Evolutionary conservation across 169 alveolate species (phyloP).

Genomic region (Plasmodium billcollinsi): DNA sequence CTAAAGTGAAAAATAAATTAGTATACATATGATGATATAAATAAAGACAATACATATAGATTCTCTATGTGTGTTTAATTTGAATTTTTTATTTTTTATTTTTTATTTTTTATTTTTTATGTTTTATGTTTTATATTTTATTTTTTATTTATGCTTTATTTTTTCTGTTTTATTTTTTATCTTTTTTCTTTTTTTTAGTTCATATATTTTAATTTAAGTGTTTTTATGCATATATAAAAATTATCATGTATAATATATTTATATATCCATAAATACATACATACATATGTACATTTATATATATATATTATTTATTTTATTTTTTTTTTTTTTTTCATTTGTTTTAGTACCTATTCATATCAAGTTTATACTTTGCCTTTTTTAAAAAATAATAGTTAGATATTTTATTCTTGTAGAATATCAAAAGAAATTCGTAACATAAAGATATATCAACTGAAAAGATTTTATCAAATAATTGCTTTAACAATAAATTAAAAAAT

Average conservation of each 20-base stretch:
- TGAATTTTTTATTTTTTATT: too few relatives aligned
- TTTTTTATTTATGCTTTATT: too few relatives aligned
- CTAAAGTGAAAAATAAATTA: constrained; percentile 4
- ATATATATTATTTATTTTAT: neutral
- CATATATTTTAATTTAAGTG: too few relatives aligned
- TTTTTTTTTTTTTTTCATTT: neutral
- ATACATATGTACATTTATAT: neutral
- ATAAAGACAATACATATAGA: neutral
- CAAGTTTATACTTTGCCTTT: constrained; percentile 33
- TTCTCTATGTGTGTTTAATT: too few relatives aligned
- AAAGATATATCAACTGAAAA: constrained; percentile 23
- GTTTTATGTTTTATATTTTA: too few relatives aligned
- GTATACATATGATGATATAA: neutral
- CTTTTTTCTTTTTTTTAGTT: too few relatives aligned
- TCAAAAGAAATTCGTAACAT: constrained; percentile 18
- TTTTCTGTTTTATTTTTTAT: too few relatives aligned
- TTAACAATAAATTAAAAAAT: constrained; percentile 22
- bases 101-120: too few relatives aligned
- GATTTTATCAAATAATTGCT: constrained; percentile 44
- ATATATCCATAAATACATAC: neutral
- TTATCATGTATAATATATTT: too few relatives aligned
- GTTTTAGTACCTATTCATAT: constrained; percentile 57
- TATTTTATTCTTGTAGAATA: constrained; percentile 54
- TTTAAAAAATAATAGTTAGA: constrained; percentile 54
- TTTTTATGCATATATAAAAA: too few relatives aligned